phyloP scores from a whole-genome alignment of 2,329 filamentous ascomycete genomes.

The Chrysoporthe puriensis region DNA sequence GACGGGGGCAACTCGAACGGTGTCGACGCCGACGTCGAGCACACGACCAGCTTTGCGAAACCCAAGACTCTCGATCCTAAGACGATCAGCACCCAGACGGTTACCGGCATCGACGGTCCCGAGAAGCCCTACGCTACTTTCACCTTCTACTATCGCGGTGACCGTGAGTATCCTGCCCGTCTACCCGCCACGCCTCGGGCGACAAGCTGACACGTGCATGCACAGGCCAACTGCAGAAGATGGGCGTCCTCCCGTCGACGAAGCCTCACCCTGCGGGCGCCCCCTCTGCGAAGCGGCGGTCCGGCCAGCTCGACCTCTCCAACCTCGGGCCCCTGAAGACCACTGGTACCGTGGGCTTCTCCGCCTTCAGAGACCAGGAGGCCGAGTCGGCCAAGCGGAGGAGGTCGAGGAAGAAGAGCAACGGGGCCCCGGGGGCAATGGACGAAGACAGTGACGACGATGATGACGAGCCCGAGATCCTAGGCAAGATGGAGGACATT shows the following conservation, averaged over 20 bases:
- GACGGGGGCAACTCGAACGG: conserved; percentile 53
- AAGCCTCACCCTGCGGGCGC: conserved; percentile 68
- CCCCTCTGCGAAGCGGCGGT: conserved; percentile 73
- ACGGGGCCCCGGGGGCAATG: conserved; percentile 59
- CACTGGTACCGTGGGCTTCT: conserved; percentile 87
- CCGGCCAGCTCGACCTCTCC: conserved; percentile 82
- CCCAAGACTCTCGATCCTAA: conserved; percentile 95
- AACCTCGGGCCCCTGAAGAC: conserved; percentile 83
- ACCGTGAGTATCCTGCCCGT: conserved; percentile 68
- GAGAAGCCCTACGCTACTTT: conserved; percentile 97
- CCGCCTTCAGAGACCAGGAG: conserved; percentile 78
- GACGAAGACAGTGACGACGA: conserved; percentile 75
- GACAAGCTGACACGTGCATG: conserved; percentile 31
- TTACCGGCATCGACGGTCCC: conserved; percentile 95
- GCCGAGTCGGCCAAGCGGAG: conserved; percentile 58
- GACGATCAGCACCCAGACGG: conserved; percentile 96
- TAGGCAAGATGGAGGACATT: conserved; percentile 67
- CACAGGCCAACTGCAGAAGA: conserved; percentile 90
- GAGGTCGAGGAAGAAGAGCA: conserved; percentile 67
- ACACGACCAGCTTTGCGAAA: conserved; percentile 97
- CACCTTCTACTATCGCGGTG: conserved; percentile 96
- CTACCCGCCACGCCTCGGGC: not conserved
- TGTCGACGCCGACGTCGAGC: conserved; percentile 83
- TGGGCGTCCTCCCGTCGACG: conserved; percentile 78
- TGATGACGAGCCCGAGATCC: conserved; percentile 63